These are phyloP conservation scores for Populus pruinosa DNA, from an alignment of 345 rosid genomes.

Conservation along the genomic window DNA sequence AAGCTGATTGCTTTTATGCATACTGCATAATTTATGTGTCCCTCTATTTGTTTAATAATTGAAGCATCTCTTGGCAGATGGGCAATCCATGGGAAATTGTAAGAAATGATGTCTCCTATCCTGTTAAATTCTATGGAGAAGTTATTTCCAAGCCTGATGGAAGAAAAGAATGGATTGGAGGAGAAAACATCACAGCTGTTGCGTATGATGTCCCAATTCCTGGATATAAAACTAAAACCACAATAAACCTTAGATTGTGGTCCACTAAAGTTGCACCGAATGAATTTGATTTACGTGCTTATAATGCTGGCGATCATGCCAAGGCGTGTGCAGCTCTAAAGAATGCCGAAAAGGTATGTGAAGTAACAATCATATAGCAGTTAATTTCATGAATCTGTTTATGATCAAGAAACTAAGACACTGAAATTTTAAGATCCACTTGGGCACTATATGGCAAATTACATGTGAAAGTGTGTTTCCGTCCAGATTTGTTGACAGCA, in stretches of 20 bases:
- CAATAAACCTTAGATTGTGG: constrained; percentile 48
- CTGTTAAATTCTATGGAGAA: constrained; percentile 44
- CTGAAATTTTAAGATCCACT: not conserved
- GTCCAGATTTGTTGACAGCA: not conserved
- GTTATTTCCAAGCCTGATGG: constrained; percentile 38
- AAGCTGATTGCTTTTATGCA: not conserved
- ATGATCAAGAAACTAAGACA: not conserved
- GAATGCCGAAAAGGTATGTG: constrained; percentile 44
- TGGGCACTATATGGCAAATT: not conserved
- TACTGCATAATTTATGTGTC: not conserved
- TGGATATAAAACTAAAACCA: constrained; percentile 47
- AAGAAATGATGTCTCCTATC: constrained; percentile 43
- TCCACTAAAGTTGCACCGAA: constrained; percentile 45
- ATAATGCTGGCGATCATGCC: constrained; percentile 46
- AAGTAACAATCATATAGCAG: not conserved
- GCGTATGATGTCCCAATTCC: constrained; percentile 53
- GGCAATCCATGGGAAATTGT: constrained; percentile 62
- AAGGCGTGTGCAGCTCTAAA: constrained; percentile 43
- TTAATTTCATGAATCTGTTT: not conserved
- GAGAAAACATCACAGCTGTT: constrained; percentile 38
- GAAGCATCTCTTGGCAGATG: constrained; percentile 28
- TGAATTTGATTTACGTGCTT: constrained; percentile 39
- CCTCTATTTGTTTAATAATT: constrained; percentile 1
- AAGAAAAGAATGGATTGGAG: constrained; percentile 45
- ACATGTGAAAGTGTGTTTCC: not conserved